A percentile compares a stretch with the other conserved stretches of the same genome.
phyloP scores from a whole-genome alignment of 1,139 yeast genomes.

The Lodderomyces theae region DNA sequence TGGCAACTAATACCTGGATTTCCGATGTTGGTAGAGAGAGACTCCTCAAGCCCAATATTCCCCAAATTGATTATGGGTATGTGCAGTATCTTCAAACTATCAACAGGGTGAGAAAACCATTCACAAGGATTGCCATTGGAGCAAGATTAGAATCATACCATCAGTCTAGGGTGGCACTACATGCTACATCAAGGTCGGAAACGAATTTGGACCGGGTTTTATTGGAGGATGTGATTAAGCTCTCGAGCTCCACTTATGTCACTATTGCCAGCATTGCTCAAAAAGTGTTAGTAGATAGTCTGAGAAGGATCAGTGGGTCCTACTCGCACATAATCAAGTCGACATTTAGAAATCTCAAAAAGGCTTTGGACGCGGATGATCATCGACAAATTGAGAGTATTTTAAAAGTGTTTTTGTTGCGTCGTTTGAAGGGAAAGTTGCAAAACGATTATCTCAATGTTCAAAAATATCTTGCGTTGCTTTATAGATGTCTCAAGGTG shows the following conservation, averaged over 20 bases:
- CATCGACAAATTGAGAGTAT: constrained; percentile 71
- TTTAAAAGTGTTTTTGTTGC: constrained; percentile 52
- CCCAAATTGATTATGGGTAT: constrained; percentile 36
- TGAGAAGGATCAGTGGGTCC: constrained; percentile 73
- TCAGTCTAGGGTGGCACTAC: constrained; percentile 68
- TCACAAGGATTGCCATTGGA: constrained; percentile 75
- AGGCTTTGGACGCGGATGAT: constrained; percentile 47
- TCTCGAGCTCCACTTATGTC: constrained; percentile 70
- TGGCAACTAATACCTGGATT: constrained; percentile 76
- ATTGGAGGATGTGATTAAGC: constrained; percentile 63
- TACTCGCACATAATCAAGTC: constrained; percentile 50
- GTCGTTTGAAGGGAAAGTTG: constrained; percentile 52
- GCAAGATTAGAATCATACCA: constrained; percentile 78
- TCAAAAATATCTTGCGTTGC: constrained; percentile 42
- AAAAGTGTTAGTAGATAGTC: constrained; percentile 61
- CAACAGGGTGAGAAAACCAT: constrained; percentile 60
- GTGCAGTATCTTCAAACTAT: constrained; percentile 38
- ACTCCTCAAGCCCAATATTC: constrained; percentile 54
- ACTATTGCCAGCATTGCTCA: constrained; percentile 74
- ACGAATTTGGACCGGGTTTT: constrained; percentile 64
- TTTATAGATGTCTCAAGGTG: constrained; percentile 56
- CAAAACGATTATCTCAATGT: constrained; percentile 58
- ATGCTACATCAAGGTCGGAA: constrained; percentile 72
- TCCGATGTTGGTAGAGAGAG: constrained; percentile 80
- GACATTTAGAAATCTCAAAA: constrained; percentile 49